Evolutionary conservation across 352 stramenopile species (phyloP).

Genomic region (Globisporangium apiculatum): DNA sequence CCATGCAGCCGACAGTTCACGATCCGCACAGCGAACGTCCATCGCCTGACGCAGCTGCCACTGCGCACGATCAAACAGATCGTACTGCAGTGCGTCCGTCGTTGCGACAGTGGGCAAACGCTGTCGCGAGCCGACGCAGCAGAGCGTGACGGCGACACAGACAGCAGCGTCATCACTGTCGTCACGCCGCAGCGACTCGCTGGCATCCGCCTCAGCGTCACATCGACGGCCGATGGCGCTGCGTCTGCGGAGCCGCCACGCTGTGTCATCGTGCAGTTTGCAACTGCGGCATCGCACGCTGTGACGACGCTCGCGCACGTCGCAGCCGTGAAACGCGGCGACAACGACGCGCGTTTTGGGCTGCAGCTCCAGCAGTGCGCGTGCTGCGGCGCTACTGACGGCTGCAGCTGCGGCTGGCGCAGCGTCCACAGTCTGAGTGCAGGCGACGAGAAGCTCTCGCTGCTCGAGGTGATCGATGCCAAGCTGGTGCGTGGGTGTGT

Average conservation of each 20-base stretch:
- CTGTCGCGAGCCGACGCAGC: background rate
- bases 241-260: background rate
- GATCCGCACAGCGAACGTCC: slow-evolving; percentile 7
- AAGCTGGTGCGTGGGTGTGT: slow-evolving; percentile 14
- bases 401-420: slow-evolving; percentile 21
- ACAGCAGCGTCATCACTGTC: slow-evolving; percentile 2
- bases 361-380: slow-evolving; percentile 20
- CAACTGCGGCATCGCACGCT: background rate
- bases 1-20: slow-evolving; percentile 3
- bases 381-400: slow-evolving; percentile 15
- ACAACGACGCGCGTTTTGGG: background rate
- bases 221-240: background rate
- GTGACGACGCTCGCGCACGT: background rate
- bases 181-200: background rate
- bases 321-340: background rate
- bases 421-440: slow-evolving; percentile 14
- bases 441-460: slow-evolving; percentile 18
- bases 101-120: background rate
- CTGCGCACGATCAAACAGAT: slow-evolving; percentile 25
- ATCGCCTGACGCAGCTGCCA: slow-evolving; percentile 21
- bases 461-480: slow-evolving; percentile 22
- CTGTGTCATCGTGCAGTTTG: slow-evolving; percentile 7
- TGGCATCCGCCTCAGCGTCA: slow-evolving; percentile 4
- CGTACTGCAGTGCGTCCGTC: slow-evolving; percentile 12
- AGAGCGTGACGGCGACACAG: background rate